Conservation (phyloP, 495 filamentous ascomycete species). For the Penicillium turbatum region DNA sequence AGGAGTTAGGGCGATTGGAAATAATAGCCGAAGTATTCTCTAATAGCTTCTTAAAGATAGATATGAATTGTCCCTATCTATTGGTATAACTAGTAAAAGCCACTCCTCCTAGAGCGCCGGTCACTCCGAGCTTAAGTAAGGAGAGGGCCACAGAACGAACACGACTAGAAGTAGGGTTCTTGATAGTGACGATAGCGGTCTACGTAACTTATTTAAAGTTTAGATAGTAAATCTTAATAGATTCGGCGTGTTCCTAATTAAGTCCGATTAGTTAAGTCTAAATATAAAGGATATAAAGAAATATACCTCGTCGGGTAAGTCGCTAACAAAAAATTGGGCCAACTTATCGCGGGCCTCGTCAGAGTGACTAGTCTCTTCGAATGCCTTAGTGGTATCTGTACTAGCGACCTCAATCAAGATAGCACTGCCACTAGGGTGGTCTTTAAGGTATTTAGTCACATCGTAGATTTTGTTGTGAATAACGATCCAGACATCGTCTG, state of each 20-base stretch:
- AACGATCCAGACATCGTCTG: conserved; percentile 43
- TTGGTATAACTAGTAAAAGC: conserved; percentile 8
- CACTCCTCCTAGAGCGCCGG: conserved; percentile 6
- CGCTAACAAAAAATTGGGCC: conserved; percentile 18
- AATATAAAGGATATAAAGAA: not conserved
- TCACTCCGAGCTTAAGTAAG: conserved; percentile 10
- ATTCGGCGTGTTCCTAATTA: conserved; percentile 16
- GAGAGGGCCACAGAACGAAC: not conserved
- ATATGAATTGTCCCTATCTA: conserved; percentile 1
- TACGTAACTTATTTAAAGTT: conserved; percentile 20
- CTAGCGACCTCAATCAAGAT: conserved; percentile 49
- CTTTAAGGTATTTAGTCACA: conserved; percentile 45
- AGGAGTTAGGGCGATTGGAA: not conserved
- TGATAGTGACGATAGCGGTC: conserved; percentile 12
- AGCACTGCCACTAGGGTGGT: conserved; percentile 51
- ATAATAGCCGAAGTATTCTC: not conserved
- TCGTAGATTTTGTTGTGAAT: conserved; percentile 52
- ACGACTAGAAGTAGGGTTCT: not conserved
- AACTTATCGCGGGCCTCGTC: conserved; percentile 40
- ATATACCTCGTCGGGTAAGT: conserved; percentile 17
- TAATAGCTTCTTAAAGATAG: conserved; percentile 1
- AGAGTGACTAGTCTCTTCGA: conserved; percentile 52
- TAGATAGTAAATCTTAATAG: conserved; percentile 17
- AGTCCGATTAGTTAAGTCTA: not conserved
- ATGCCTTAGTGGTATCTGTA: conserved; percentile 47